Percentiles rank a stretch among this genome's conserved stretches.
Conservation (phyloP, 257 asterid species). For the Lycium ferocissimum region DNA sequence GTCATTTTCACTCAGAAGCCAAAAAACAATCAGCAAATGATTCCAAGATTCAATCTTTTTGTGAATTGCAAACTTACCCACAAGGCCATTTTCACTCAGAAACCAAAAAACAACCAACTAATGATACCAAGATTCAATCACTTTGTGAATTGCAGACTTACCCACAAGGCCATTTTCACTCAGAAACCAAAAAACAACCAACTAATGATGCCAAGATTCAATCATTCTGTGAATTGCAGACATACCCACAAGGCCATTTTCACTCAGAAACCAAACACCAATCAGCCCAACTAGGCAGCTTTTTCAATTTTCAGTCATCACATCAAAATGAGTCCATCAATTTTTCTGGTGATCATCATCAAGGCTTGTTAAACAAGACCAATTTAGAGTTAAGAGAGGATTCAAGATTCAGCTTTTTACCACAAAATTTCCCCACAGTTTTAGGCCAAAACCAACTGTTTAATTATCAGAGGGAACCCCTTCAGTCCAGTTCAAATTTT, state of each 20-base stretch:
- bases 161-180: neutral
- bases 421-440: neutral
- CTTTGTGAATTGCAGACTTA: neutral
- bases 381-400: slow-evolving; percentile 37
- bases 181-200: neutral
- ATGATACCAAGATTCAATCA: neutral
- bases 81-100: too few relatives aligned
- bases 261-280: neutral
- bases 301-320: neutral
- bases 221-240: neutral
- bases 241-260: slow-evolving; percentile 1
- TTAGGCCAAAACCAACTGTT: slow-evolving; percentile 65
- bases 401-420: neutral
- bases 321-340: slow-evolving; percentile 22
- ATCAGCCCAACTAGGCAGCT: neutral
- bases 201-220: neutral
- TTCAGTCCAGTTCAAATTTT: slow-evolving; percentile 98
- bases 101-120: neutral
- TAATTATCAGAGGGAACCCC: slow-evolving; percentile 98
- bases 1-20: neutral
- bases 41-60: too few relatives aligned
- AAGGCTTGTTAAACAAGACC: slow-evolving; percentile 30
- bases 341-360: slow-evolving; percentile 20
- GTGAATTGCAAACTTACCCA: too few relatives aligned
- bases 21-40: too few relatives aligned